Evolutionary conservation across 23 red algal genomes (phyloP).

Genomic region (Gracilaria gracilis): DNA sequence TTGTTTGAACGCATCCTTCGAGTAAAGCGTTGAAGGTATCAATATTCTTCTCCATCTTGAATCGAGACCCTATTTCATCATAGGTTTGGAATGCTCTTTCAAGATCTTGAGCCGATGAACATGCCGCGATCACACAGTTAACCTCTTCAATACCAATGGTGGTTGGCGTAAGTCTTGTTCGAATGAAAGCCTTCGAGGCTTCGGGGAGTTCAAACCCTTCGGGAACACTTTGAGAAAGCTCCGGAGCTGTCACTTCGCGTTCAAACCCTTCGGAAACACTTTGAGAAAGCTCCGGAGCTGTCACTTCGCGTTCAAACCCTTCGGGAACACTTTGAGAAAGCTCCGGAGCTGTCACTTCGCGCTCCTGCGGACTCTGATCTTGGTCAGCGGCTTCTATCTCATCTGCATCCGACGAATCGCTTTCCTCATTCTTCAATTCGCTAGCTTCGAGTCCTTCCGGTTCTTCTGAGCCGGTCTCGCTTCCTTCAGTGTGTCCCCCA

Average conservation of each 20-base stretch:
- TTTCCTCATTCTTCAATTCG: background rate
- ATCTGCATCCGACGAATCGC: background rate
- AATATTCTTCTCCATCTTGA: conserved; percentile 47
- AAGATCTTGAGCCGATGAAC: conserved; percentile 48
- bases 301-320: background rate
- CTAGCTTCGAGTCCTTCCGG: conserved; percentile 6
- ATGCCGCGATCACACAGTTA: conserved; percentile 72
- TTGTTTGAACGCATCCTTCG: conserved; percentile 62
- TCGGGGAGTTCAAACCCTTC: background rate
- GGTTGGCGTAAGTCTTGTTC: background rate
- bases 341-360: no score
- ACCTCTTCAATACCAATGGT: conserved; percentile 63
- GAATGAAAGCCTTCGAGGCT: background rate
- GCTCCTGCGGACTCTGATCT: background rate
- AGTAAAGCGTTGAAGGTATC: conserved; percentile 71
- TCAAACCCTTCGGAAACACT: no score
- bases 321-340: background rate
- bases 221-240: background rate
- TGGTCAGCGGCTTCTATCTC: background rate
- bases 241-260: no score
- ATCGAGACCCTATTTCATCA: conserved; percentile 50
- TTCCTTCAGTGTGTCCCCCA: background rate
- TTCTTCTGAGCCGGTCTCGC: background rate
- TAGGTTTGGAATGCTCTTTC: conserved; percentile 73
- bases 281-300: no score